These are phyloP conservation scores for Vachellia pachyceras DNA, from an alignment of 306 rosid species.

Conservation along the genomic window DNA sequence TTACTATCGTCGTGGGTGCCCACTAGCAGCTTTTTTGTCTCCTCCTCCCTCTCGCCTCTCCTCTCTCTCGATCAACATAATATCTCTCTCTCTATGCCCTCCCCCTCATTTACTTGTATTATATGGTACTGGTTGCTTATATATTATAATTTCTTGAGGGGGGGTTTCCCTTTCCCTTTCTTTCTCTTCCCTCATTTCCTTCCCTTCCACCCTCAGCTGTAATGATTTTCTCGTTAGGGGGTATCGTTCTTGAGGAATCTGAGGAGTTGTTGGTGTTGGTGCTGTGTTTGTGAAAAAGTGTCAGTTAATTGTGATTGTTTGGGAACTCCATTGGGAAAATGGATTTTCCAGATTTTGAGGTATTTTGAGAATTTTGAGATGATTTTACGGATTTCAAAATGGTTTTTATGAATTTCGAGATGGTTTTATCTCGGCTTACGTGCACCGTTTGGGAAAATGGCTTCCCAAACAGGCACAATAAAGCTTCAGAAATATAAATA, in stretches of 20 bases:
- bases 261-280: conserved; percentile 40
- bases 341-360: too few species aligned
- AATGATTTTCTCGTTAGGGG: conserved; percentile 18
- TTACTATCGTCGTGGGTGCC: conserved; percentile 4
- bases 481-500: conserved; percentile 12
- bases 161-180: background rate
- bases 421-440: too few species aligned
- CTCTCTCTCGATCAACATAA: background rate
- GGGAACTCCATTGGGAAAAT: too few species aligned
- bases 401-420: too few species aligned
- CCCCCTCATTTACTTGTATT: background rate
- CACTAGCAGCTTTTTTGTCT: conserved; percentile 21
- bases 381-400: too few species aligned
- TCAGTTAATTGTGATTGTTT: too few species aligned
- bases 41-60: background rate
- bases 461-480: too few species aligned
- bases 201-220: conserved; percentile 10
- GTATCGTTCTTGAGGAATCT: conserved; percentile 61
- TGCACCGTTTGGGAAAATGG: too few species aligned
- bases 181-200: conserved; percentile 22
- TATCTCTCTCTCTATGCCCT: background rate
- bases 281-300: conserved; percentile 40
- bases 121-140: conserved; percentile 4
- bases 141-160: conserved; percentile 30
- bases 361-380: too few species aligned